A percentile compares a stretch with the other conserved stretches of the same genome.
phyloP scores from a whole-genome alignment of 345 rosid genomes.

The Chamaenerion angustifolium region DNA sequence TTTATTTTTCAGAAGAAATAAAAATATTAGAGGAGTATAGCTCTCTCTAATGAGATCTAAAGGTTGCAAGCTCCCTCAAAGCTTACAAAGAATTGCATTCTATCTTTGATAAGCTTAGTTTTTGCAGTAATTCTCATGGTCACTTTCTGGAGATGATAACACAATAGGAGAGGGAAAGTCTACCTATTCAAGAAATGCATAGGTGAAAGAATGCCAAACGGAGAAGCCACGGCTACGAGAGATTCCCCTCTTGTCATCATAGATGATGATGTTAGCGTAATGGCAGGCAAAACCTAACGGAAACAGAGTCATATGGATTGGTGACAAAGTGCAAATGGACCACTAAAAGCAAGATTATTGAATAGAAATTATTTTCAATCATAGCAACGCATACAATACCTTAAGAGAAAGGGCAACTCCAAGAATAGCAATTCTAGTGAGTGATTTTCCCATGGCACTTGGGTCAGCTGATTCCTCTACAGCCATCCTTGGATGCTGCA shows the following conservation, averaged over 20 bases:
- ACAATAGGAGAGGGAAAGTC: slow-evolving; percentile 4
- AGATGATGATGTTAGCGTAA: slow-evolving; percentile 20
- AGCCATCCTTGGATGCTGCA: slow-evolving; percentile 19
- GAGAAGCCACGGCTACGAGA: slow-evolving; percentile 80
- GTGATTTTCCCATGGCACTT: slow-evolving; percentile 34
- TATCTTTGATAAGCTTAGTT: too few species aligned
- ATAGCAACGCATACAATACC: slow-evolving; percentile 21
- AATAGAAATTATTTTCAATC: background rate
- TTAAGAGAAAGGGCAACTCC: slow-evolving; percentile 35
- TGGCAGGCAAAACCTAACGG: slow-evolving; percentile 36
- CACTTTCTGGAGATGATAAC: too few species aligned
- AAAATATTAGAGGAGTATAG: too few species aligned
- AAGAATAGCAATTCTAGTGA: slow-evolving; percentile 71
- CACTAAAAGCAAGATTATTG: too few species aligned
- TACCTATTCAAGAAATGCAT: slow-evolving; percentile 86
- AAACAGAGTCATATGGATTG: background rate
- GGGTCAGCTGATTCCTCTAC: slow-evolving; percentile 33
- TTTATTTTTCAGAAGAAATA: too few species aligned
- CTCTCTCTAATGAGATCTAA: too few species aligned
- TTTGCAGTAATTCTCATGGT: too few species aligned
- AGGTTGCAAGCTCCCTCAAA: too few species aligned
- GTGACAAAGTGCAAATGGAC: too few species aligned
- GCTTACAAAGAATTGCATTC: too few species aligned
- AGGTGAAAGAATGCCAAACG: slow-evolving; percentile 85
- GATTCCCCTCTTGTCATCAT: slow-evolving; percentile 42